Evolutionary conservation across 2,329 filamentous ascomycete species (phyloP).

Genomic region (Epichloe elymi): DNA sequence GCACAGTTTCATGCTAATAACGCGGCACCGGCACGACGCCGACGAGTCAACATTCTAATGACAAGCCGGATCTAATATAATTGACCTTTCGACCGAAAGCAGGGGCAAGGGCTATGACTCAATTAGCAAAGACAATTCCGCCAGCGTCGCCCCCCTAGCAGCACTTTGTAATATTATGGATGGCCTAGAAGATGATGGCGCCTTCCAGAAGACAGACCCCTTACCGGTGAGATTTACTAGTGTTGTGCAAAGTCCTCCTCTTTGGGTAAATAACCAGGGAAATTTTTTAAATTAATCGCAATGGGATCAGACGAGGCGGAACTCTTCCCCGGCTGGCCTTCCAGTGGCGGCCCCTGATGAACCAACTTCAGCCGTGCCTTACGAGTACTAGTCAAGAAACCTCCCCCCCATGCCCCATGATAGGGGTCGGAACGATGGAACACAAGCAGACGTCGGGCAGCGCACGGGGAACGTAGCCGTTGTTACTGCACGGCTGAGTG

Average conservation of each 20-base stretch:
- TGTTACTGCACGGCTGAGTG: not conserved
- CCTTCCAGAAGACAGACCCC: conserved; percentile 13
- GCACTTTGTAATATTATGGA: not conserved
- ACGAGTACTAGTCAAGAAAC: not conserved
- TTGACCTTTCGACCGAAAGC: too few species aligned
- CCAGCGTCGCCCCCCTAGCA: too few species aligned
- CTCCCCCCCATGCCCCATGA: not conserved
- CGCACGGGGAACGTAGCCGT: not conserved
- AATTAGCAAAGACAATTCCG: not conserved
- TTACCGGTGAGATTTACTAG: not conserved
- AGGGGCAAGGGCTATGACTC: not conserved
- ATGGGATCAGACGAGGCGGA: conserved; percentile 14
- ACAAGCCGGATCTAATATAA: too few species aligned
- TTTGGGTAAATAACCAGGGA: conserved; percentile 9
- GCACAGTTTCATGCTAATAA: not conserved
- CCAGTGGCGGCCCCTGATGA: not conserved
- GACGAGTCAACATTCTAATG: too few species aligned
- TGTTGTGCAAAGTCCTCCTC: not conserved
- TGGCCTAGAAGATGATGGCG: not conserved
- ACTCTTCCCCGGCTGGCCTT: conserved; percentile 16
- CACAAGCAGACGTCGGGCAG: conserved; percentile 1
- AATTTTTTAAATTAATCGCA: conserved; percentile 18
- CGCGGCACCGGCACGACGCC: too few species aligned
- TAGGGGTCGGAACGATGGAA: not conserved
- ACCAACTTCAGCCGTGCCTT: not conserved